Evolutionary conservation across 2,329 filamentous ascomycete species (phyloP), one percentile per base, ranked within the genome.

Genomic region (Colletotrichum magnum): DNA sequence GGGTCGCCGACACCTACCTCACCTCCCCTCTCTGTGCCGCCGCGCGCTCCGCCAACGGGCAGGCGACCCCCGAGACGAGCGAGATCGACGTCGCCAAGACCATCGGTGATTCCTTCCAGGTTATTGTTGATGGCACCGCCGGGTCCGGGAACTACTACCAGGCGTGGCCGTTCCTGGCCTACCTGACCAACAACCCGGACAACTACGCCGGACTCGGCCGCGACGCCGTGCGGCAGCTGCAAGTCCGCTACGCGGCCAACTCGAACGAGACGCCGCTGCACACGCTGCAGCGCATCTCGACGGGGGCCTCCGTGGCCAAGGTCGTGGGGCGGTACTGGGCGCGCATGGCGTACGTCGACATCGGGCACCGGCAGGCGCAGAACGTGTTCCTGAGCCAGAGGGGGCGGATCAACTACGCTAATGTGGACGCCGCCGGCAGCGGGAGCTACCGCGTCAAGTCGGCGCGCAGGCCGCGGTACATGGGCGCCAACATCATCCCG

Each of bases 211-310:
- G 79, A 24, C 71, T 86, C 1, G 83, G 84, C 6, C 76, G 76
- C 45, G 79, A 80, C 12, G 80, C 81, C 39, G 74, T 86, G 26
- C 79, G 77, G 16, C 79, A 84, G 45, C 72, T 86, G 16, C 82
- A 83, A 74, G 72, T 79, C 1, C 78, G 82, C 68, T 86, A 86
- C 71, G 75, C 78, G 41, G 72, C 74, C 24, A 75, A 79, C 52
- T 85, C 83, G 73, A 83, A 86, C 71, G 84, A 87, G 72, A 86
- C 84, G 0, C 85, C 85, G 1, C 77, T 87, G 18, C 84, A 86
- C 61, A 79, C 81, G 1, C 77, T 87, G 2, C 76, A 81, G 18
- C 79, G 83, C 12, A 74, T 86, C 0, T 76, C 80, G 1, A 68
- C 71, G 4, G 74, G 72, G 16, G 70, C 77, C 16, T 75, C 74